Conservation (phyloP, 2,329 filamentous ascomycete genomes). For the Diaporthe vaccinii region DNA sequence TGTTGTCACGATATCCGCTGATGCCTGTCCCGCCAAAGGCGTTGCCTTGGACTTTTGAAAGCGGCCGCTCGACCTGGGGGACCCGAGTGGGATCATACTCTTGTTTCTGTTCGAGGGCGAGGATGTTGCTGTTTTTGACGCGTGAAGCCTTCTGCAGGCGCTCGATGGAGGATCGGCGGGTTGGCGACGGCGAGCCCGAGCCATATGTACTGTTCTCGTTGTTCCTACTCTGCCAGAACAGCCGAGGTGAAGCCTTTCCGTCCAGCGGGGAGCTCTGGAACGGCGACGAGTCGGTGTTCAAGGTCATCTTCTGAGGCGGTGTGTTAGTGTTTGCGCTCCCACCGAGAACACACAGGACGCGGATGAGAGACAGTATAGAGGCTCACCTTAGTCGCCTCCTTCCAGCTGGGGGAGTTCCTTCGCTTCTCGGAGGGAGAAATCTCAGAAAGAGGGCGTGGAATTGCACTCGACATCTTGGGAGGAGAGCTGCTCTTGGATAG, state of each 20-base stretch:
- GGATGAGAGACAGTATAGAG: constrained; percentile 46
- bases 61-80: constrained; percentile 84
- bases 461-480: constrained; percentile 71
- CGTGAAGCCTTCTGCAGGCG: constrained; percentile 94
- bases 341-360: constrained; percentile 31
- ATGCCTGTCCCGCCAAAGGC: constrained; percentile 73
- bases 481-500: constrained; percentile 81
- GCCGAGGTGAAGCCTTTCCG: constrained; percentile 78
- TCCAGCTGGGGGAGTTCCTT: constrained; percentile 94
- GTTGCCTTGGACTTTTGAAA: constrained; percentile 82
- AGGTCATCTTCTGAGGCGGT: constrained; percentile 71
- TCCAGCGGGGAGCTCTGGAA: constrained; percentile 87
- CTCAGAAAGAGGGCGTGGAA: constrained; percentile 86
- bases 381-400: constrained; percentile 79
- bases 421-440: constrained; percentile 87
- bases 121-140: constrained; percentile 98
- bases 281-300: constrained; percentile 82
- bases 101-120: constrained; percentile 90
- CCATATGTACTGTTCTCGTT: constrained; percentile 79
- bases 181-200: constrained; percentile 75
- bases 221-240: constrained; percentile 90
- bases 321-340: not conserved
- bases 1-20: constrained; percentile 65
- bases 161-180: constrained; percentile 91
- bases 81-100: constrained; percentile 89